Conservation (phyloP, 2,329 filamentous ascomycete genomes). For the Cercospora nicotianae region DNA sequence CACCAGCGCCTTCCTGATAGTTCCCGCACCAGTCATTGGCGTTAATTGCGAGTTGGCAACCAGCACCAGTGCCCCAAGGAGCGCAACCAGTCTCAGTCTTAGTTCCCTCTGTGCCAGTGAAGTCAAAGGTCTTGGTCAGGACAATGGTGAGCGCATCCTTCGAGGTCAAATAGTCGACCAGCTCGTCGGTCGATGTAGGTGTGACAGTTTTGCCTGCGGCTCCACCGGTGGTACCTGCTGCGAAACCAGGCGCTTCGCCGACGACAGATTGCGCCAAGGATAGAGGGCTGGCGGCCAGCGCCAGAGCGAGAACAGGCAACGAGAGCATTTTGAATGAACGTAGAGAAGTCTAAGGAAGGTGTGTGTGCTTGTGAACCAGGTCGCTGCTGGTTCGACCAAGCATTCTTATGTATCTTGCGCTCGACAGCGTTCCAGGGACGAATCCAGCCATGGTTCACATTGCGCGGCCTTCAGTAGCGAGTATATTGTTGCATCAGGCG, state of each 20-base stretch:
- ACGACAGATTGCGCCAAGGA: conserved; percentile 18
- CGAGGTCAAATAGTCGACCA: conserved; percentile 61
- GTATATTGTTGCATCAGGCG: neutral
- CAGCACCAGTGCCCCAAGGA: conserved; percentile 46
- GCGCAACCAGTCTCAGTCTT: conserved; percentile 57
- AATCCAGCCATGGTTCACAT: neutral
- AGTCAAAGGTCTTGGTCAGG: conserved; percentile 56
- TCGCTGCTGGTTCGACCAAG: neutral
- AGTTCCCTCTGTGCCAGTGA: conserved; percentile 57
- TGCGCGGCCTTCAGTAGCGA: neutral
- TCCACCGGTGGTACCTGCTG: conserved; percentile 60
- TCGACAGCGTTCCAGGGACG: neutral
- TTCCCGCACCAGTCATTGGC: conserved; percentile 56
- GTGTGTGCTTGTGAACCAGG: neutral
- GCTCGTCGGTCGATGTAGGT: conserved; percentile 50
- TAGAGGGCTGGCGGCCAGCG: conserved; percentile 56
- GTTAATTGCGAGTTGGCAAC: conserved; percentile 58
- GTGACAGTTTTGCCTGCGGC: conserved; percentile 49
- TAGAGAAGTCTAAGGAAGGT: neutral
- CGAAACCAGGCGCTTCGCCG: conserved; percentile 52
- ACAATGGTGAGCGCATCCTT: conserved; percentile 57
- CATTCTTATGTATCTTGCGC: neutral
- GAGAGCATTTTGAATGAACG: conserved; percentile 11
- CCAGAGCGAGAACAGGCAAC: conserved; percentile 39
- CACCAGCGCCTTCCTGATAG: conserved; percentile 12